Percentiles rank a stretch among this genome's conserved stretches.
phyloP scores from a whole-genome alignment of 441 rosid genomes.

The Erodium texanum region DNA sequence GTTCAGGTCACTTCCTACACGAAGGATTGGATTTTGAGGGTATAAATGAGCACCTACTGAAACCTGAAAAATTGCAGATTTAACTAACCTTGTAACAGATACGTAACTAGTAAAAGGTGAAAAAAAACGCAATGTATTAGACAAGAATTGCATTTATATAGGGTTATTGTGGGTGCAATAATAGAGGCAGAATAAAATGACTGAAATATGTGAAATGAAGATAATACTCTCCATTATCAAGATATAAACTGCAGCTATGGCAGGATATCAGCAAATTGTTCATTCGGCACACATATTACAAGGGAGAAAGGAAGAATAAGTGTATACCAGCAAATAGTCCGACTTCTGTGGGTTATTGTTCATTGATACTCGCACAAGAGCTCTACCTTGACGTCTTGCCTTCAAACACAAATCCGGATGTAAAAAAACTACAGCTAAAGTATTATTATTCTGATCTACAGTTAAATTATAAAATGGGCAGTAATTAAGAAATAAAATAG shows the following conservation, averaged over 20 bases:
- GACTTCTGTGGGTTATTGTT: conserved; percentile 44
- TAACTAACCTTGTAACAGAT: conserved; percentile 12
- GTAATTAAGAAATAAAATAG: conserved; percentile 14
- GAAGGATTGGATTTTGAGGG: conserved; percentile 66
- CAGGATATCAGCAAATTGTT: conserved; percentile 2
- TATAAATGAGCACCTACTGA: conserved; percentile 74
- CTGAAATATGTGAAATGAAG: not conserved
- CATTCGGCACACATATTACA: conserved; percentile 5
- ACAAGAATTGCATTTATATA: not conserved
- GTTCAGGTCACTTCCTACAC: conserved; percentile 45
- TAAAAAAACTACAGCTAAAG: conserved; percentile 14
- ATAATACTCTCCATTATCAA: conserved; percentile 3
- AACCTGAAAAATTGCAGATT: conserved; percentile 42
- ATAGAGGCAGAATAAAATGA: conserved; percentile 2
- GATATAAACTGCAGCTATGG: not conserved
- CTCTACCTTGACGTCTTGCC: conserved; percentile 74
- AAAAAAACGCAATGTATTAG: not conserved
- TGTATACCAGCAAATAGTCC: conserved; percentile 67
- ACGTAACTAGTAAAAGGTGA: conserved; percentile 3
- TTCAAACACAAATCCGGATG: conserved; percentile 31
- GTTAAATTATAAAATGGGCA: conserved; percentile 11
- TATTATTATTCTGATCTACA: no score
- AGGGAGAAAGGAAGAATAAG: conserved; percentile 10
- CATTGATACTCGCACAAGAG: conserved; percentile 66
- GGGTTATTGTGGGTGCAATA: not conserved